Percentiles rank a stretch among this genome's conserved stretches.
Evolutionary conservation across 2,329 filamentous ascomycete genomes (phyloP).

Genomic region (Trichoderma atroviride): DNA sequence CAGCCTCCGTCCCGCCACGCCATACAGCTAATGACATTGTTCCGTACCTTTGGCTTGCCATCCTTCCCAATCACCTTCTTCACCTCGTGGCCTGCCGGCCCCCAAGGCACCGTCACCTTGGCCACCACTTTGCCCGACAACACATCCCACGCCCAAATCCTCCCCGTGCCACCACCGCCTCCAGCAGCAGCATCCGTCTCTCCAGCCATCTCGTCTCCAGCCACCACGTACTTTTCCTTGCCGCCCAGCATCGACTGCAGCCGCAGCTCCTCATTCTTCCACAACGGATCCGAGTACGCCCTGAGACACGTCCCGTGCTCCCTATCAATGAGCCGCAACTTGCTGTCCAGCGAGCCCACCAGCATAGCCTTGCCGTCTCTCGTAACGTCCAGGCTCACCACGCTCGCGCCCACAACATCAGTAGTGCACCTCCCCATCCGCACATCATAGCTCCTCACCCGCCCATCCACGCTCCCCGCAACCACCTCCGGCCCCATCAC

Average conservation of each 20-base stretch:
- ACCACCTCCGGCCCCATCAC: constrained; percentile 62
- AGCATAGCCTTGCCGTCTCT: constrained; percentile 74
- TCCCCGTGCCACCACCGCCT: constrained; percentile 48
- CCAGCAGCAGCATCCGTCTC: constrained; percentile 28
- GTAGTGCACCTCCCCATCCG: constrained; percentile 70
- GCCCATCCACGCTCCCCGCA: constrained; percentile 80
- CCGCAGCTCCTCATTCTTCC: constrained; percentile 70
- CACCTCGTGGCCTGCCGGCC: constrained; percentile 50
- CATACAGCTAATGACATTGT: constrained; percentile 63
- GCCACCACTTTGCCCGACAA: constrained; percentile 70
- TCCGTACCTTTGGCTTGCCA: constrained; percentile 61
- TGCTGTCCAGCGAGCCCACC: constrained; percentile 74
- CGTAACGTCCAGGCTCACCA: constrained; percentile 76
- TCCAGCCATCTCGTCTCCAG: constrained; percentile 69
- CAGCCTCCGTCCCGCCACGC: constrained; percentile 65
- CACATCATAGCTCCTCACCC: constrained; percentile 80
- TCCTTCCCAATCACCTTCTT: constrained; percentile 59
- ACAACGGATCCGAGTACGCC: constrained; percentile 62
- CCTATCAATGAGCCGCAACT: constrained; percentile 79
- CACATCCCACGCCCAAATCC: constrained; percentile 81
- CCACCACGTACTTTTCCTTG: constrained; percentile 76
- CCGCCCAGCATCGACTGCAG: constrained; percentile 75
- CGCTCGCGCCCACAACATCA: constrained; percentile 69
- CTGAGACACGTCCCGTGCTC: constrained; percentile 72
- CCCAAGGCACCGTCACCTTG: constrained; percentile 62